phyloP scores from a whole-genome alignment of 306 rosid genomes.

The Medicago truncatula region MtrunA17r5.0-ANR NC_053049.1:41677001-41677500 shows the following conservation, averaged over 20 bases:
- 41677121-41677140: conserved; percentile 6
- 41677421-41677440: conserved; percentile 44
- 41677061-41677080: conserved; percentile 10
- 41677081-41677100: conserved; percentile 23
- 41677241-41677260: conserved; percentile 23
- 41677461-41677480: conserved; percentile 96
- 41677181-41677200: conserved; percentile 22
- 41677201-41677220: not conserved
- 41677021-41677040: conserved; percentile 10
- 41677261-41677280: conserved; percentile 16
- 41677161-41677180: conserved; percentile 31
- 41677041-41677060: conserved; percentile 11
- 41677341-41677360: conserved; percentile 5
- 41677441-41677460: conserved; percentile 80
- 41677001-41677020: conserved; percentile 26
- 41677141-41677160: conserved; percentile 25
- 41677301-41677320: conserved; percentile 29
- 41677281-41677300: conserved; percentile 11
- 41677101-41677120: conserved; percentile 25
- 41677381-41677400: conserved; percentile 23
- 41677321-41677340: conserved; percentile 5
- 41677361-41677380: conserved; percentile 33
- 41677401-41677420: conserved; percentile 41
- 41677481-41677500: conserved; percentile 91
- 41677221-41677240: conserved; percentile 28